phyloP scores from a whole-genome alignment of 345 rosid genomes.

The Erucastrum elatum region DNA sequence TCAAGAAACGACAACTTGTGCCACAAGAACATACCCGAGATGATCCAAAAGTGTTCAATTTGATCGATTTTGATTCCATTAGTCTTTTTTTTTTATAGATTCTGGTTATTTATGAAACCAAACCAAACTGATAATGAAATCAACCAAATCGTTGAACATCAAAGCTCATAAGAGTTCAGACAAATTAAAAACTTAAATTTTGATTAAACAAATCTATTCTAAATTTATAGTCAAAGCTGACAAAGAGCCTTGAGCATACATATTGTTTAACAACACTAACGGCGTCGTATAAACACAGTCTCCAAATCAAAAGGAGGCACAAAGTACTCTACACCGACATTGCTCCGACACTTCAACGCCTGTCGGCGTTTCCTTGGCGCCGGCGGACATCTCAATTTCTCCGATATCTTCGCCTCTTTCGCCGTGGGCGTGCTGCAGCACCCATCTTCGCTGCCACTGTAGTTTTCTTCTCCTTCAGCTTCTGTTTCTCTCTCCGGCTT shows the following conservation, averaged over 20 bases:
- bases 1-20: neutral
- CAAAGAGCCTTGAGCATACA: neutral
- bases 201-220: neutral
- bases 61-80: neutral
- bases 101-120: neutral
- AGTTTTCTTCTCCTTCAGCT: conserved; percentile 2
- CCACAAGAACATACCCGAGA: neutral
- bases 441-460: conserved; percentile 33
- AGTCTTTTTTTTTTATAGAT: neutral
- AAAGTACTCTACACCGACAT: conserved; percentile 62
- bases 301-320: conserved; percentile 74
- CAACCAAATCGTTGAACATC: neutral
- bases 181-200: neutral
- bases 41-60: neutral
- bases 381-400: conserved; percentile 67
- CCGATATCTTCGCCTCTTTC: conserved; percentile 57
- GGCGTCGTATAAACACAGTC: conserved; percentile 56
- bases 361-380: conserved; percentile 83
- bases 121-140: neutral
- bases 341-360: conserved; percentile 49
- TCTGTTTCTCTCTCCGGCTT: conserved; percentile 31
- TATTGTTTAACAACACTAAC: conserved; percentile 11
- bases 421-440: conserved; percentile 63
- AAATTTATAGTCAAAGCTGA: neutral
- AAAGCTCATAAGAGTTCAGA: neutral